Evolutionary conservation across 1,284 basidiomycete species (phyloP).

Genomic region (Cryptococcus floricola): DNA sequence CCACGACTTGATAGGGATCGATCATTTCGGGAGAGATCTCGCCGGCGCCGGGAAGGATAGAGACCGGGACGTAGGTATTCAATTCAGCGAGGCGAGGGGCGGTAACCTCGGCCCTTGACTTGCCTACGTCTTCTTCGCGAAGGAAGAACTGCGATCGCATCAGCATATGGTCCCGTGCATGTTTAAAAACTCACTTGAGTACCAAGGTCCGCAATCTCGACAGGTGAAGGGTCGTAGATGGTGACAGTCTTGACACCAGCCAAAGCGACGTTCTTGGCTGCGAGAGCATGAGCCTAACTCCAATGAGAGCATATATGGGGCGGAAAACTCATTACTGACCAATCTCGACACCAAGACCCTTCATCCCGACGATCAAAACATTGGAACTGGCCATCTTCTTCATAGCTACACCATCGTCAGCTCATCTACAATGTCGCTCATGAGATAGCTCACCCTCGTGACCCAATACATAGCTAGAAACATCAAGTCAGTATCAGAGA

Average conservation of each 20-base stretch:
- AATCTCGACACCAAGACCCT: slow-evolving; percentile 94
- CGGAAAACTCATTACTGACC: slow-evolving; percentile 54
- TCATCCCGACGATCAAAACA: slow-evolving; percentile 88
- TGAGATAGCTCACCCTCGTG: slow-evolving; percentile 70
- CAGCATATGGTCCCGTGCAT: background rate
- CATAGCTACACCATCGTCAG: slow-evolving; percentile 76
- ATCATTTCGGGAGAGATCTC: slow-evolving; percentile 76
- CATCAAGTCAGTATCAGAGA: slow-evolving; percentile 18
- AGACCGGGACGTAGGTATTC: slow-evolving; percentile 93
- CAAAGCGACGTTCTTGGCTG: slow-evolving; percentile 92
- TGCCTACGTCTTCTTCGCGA: slow-evolving; percentile 79
- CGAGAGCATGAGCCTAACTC: background rate
- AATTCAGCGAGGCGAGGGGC: slow-evolving; percentile 88
- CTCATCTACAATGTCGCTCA: slow-evolving; percentile 49
- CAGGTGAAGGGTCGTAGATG: slow-evolving; percentile 87
- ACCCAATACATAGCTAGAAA: slow-evolving; percentile 80
- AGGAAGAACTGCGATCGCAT: slow-evolving; percentile 76
- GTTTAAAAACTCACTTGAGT: slow-evolving; percentile 64
- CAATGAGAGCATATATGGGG: too few relatives aligned
- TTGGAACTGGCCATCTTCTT: slow-evolving; percentile 98
- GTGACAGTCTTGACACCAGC: slow-evolving; percentile 99
- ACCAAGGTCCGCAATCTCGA: slow-evolving; percentile 81
- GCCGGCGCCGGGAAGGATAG: slow-evolving; percentile 64
- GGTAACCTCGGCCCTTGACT: slow-evolving; percentile 79
- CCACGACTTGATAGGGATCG: slow-evolving; percentile 85